These are phyloP conservation scores for Sanghuangporus baumii DNA, from an alignment of 1,284 basidiomycete genomes.

Conservation along the genomic window DNA sequence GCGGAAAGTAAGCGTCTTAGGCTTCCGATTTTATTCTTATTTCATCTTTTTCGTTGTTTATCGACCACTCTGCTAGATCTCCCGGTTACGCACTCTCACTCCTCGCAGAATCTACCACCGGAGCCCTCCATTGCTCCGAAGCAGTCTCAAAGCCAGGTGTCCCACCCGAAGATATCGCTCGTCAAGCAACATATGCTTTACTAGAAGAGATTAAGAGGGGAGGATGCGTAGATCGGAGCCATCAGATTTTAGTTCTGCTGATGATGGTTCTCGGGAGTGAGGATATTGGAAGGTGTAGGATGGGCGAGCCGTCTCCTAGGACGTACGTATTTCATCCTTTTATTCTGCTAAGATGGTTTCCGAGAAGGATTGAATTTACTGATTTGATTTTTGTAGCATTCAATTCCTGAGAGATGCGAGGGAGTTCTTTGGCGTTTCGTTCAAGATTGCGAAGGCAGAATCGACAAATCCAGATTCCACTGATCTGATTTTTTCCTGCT, in stretches of 20 bases:
- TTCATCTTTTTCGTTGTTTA: too few species aligned
- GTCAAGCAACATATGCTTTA: slow-evolving; percentile 73
- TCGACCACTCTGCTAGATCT: too few species aligned
- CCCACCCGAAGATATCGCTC: slow-evolving; percentile 90
- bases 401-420: slow-evolving; percentile 87
- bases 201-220: slow-evolving; percentile 76
- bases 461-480: slow-evolving; percentile 40
- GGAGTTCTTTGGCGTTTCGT: slow-evolving; percentile 68
- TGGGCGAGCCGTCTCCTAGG: slow-evolving; percentile 76
- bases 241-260: slow-evolving; percentile 84
- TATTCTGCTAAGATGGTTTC: neutral
- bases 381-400: slow-evolving; percentile 44
- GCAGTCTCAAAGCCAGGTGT: slow-evolving; percentile 72
- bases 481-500: slow-evolving; percentile 71
- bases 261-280: slow-evolving; percentile 95
- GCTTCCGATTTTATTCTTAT: neutral
- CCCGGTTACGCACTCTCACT: slow-evolving; percentile 94
- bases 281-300: slow-evolving; percentile 86
- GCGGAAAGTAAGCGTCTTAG: slow-evolving; percentile 70
- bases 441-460: slow-evolving; percentile 44
- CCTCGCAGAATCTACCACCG: slow-evolving; percentile 89
- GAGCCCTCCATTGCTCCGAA: slow-evolving; percentile 85
- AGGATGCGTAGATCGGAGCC: slow-evolving; percentile 88
- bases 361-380: neutral
- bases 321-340: slow-evolving; percentile 52